Conservation (phyloP, 768 basidiomycete species). For the Amylocystis lapponica region DNA sequence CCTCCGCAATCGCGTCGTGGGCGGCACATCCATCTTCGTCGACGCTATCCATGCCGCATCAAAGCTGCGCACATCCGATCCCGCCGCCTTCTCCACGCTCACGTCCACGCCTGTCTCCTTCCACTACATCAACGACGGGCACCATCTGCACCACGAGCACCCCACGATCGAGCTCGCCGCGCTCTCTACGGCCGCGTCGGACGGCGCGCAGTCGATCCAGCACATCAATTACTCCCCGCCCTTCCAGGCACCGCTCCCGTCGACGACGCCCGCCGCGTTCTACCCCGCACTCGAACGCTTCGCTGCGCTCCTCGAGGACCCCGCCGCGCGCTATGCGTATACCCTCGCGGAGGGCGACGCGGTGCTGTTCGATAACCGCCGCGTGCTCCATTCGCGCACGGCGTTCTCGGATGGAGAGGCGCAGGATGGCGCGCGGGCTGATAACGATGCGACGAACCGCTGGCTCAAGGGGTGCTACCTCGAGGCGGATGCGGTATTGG, state of each 20-base stretch:
- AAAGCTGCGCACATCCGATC: conserved; percentile 40
- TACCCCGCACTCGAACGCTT: conserved; percentile 62
- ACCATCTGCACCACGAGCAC: conserved; percentile 70
- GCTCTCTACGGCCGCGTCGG: not conserved
- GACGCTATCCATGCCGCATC: conserved; percentile 69
- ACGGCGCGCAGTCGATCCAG: conserved; percentile 31
- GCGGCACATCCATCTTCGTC: conserved; percentile 83
- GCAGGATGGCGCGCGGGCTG: conserved; percentile 36
- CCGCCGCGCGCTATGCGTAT: conserved; percentile 49
- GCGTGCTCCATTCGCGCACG: conserved; percentile 83
- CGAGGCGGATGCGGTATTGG: conserved; percentile 59
- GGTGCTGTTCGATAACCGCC: conserved; percentile 87
- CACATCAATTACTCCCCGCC: conserved; percentile 92
- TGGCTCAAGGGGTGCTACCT: conserved; percentile 92
- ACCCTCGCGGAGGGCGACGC: conserved; percentile 78
- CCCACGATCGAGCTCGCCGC: conserved; percentile 65
- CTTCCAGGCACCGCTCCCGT: conserved; percentile 79
- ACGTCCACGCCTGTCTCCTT: conserved; percentile 66
- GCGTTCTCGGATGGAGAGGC: conserved; percentile 49
- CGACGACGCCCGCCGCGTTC: conserved; percentile 48
- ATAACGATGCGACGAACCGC: conserved; percentile 45
- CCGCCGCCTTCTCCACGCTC: conserved; percentile 54
- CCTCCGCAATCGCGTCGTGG: conserved; percentile 74
- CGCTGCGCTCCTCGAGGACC: conserved; percentile 48
- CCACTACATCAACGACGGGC: conserved; percentile 87